phyloP scores from a whole-genome alignment of 768 basidiomycete genomes.

The Kondoa malvinella region DNA sequence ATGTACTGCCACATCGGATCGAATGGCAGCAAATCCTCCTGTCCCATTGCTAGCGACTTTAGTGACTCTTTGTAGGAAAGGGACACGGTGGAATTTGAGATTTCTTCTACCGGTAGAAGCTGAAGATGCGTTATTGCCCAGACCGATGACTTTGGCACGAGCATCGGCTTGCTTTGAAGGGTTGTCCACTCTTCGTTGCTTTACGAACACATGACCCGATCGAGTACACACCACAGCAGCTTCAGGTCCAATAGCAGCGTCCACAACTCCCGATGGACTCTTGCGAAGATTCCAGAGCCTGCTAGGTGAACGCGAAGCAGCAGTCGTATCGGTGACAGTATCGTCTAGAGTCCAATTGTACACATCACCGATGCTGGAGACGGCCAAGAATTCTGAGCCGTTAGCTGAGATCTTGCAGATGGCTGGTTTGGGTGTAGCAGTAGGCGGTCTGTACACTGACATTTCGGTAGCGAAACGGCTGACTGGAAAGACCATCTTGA shows the following conservation, averaged over 20 bases:
- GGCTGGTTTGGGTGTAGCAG: conserved; percentile 48
- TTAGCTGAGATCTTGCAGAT: conserved; percentile 65
- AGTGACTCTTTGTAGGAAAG: conserved; percentile 66
- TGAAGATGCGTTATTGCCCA: background rate
- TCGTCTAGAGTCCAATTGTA: conserved; percentile 53
- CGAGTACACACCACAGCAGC: conserved; percentile 82
- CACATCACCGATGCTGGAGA: conserved; percentile 75
- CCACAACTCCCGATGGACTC: conserved; percentile 68
- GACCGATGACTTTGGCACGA: background rate
- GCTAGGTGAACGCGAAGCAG: conserved; percentile 3
- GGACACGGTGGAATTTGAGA: conserved; percentile 59
- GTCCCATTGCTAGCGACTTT: conserved; percentile 69
- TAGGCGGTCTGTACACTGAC: conserved; percentile 61
- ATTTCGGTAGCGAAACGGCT: conserved; percentile 62
- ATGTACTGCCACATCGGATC: conserved; percentile 49
- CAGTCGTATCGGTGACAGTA: conserved; percentile 14
- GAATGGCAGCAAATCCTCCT: conserved; percentile 72
- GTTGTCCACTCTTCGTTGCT: conserved; percentile 42
- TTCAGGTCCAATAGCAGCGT: conserved; percentile 73
- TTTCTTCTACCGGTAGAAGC: conserved; percentile 17
- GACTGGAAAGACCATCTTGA: conserved; percentile 65
- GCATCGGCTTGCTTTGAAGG: conserved; percentile 4
- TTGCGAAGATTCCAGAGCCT: conserved; percentile 77
- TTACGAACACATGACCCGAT: conserved; percentile 83
- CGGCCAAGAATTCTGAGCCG: conserved; percentile 63